A percentile compares a stretch with the other conserved stretches of the same genome.
Conservation (phyloP, 805 yeast genomes). For the Yamadazyma insecticola region DNA sequence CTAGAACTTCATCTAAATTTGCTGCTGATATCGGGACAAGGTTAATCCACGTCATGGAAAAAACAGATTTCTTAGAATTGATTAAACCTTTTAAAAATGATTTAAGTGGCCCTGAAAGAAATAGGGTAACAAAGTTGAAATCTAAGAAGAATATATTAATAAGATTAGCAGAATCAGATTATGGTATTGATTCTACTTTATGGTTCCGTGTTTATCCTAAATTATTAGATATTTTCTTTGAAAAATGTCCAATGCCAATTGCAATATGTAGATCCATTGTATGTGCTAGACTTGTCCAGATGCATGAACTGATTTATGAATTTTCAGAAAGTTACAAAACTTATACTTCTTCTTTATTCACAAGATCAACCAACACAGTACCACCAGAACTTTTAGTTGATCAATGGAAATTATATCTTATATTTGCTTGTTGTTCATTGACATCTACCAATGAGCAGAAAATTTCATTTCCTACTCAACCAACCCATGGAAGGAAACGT, state of each 20-base stretch:
- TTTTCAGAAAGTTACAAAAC: slow-evolving; percentile 44
- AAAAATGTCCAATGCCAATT: slow-evolving; percentile 84
- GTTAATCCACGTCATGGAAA: slow-evolving; percentile 70
- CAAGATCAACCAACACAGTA: slow-evolving; percentile 23
- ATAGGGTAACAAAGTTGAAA: slow-evolving; percentile 61
- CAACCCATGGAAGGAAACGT: slow-evolving; percentile 67
- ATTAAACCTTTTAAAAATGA: slow-evolving; percentile 48
- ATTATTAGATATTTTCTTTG: slow-evolving; percentile 65
- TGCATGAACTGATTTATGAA: slow-evolving; percentile 64
- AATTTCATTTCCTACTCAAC: slow-evolving; percentile 46
- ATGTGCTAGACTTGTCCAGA: slow-evolving; percentile 81
- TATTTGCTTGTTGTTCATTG: slow-evolving; percentile 87
- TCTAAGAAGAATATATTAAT: slow-evolving; percentile 65
- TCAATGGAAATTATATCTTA: slow-evolving; percentile 85
- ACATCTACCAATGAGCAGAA: slow-evolving; percentile 88
- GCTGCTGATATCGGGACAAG: slow-evolving; percentile 78
- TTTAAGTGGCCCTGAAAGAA: slow-evolving; percentile 72
- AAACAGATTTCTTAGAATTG: slow-evolving; percentile 60
- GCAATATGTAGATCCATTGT: slow-evolving; percentile 90
- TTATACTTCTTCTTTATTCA: slow-evolving; percentile 33
- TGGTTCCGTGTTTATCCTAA: slow-evolving; percentile 90
- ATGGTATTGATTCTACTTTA: slow-evolving; percentile 93
- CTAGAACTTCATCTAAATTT: slow-evolving; percentile 61
- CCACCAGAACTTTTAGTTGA: slow-evolving; percentile 72
- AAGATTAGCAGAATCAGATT: slow-evolving; percentile 80